A percentile compares a stretch with the other conserved stretches of the same genome.
phyloP scores from a whole-genome alignment of 139 green algal genomes.

The Chara braunii region DNA sequence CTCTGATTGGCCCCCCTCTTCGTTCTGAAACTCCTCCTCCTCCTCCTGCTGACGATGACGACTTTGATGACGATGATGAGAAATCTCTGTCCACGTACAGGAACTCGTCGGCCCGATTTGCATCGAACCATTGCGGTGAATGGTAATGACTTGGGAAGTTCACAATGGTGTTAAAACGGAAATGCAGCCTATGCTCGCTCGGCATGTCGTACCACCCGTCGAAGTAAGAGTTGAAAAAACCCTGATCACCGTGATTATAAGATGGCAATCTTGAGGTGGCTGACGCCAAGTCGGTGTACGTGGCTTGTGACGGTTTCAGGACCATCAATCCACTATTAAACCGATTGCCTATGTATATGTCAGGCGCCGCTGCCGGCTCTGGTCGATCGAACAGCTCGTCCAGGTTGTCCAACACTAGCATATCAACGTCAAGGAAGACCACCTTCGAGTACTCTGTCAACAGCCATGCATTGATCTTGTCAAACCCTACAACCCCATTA shows the following conservation, averaged over 20 bases:
- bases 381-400: conserved; percentile 56
- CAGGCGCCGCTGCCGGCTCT: conserved; percentile 39
- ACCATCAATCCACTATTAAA: conserved; percentile 33
- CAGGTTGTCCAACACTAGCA: conserved; percentile 51
- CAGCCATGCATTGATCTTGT: conserved; percentile 31
- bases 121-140: conserved; percentile 27
- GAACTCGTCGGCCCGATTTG: conserved; percentile 13
- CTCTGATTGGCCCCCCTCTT: conserved; percentile 6
- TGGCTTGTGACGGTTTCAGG: conserved; percentile 15
- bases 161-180: conserved; percentile 31
- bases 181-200: conserved; percentile 9
- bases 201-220: conserved; percentile 38
- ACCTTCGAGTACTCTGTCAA: conserved; percentile 36
- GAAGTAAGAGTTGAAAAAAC: conserved; percentile 70
- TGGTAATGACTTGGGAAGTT: conserved; percentile 34
- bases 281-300: conserved; percentile 24
- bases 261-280: conserved; percentile 20
- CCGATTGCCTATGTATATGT: conserved; percentile 32
- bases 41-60: too few relatives aligned
- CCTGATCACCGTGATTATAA: conserved; percentile 51
- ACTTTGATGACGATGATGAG: too few relatives aligned
- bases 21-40: conserved; percentile 9
- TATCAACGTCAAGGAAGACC: conserved; percentile 67
- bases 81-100: too few relatives aligned
- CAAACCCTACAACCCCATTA: conserved; percentile 29